Evolutionary conservation across 192 early-diverging fungal species (phyloP), one percentile per base, ranked within the genome.

Genomic region (Gorgonomyces haynaldii): DNA sequence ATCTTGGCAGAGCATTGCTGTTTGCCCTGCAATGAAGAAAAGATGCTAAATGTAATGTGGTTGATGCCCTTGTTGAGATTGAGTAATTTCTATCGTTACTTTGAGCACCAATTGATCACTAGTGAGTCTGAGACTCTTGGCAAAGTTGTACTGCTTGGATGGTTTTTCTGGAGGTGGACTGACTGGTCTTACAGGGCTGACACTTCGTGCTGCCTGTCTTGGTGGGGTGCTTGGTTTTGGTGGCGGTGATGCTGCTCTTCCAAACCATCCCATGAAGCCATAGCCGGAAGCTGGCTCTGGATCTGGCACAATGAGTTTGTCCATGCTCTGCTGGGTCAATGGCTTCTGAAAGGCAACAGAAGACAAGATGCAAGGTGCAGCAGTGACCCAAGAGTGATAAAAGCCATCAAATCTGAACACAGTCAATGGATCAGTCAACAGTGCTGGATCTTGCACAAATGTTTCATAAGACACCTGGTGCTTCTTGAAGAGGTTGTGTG

Each of bases 71-170:
- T 79, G 28, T 85, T 74, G 37, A 98, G 64, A 23, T 78, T 74
- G 30, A 98, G 64, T 7, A 64, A 60, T 56, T 82, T 75, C 48
- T 72, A 46, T 20, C 16, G 30, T n/a, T 16, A 15, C 21, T 45
- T 15, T 5, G 25, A 53, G 32, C 47, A 73, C 65, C 31, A 98
- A 65, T 57, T 98, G 95, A 24, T 88, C 90, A 2, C 88, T 91
- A 0, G 88, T 92, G 46, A 98, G 64, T 12, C 92, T 76, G 30
- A 98, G 62, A 0, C 86, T 82, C 64, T 98, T 98, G 26, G 86
- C 86, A 43, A 86, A 91, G 30, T 70, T 65, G 5, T 54, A 56
- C 9, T 55, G 29, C 16, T 46, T 19, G 52, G 43, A 30, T 50
- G 37, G 22, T 48, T 50, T 37, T 37, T 37, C 40, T 6, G 17